phyloP scores from a whole-genome alignment of 305 asterid genomes.

The Rubia tinctorum region DNA sequence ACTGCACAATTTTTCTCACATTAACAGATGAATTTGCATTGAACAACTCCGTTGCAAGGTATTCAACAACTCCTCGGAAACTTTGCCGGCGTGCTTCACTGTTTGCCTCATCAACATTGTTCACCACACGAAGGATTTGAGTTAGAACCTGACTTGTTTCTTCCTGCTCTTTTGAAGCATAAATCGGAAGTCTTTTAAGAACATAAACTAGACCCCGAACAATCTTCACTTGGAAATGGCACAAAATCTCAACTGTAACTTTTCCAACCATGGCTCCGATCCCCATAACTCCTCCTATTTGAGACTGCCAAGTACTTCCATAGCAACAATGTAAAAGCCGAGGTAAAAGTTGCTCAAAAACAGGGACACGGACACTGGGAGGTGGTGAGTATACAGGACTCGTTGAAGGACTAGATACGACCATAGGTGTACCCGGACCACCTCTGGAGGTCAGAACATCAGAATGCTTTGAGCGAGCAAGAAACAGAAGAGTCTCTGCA shows the following conservation, averaged over 20 bases:
- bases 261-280: conserved; percentile 96
- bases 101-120: conserved; percentile 96
- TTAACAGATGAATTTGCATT: conserved; percentile 82
- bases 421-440: conserved; percentile 96
- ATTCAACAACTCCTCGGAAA: conserved; percentile 95
- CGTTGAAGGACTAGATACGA: conserved; percentile 98
- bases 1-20: conserved; percentile 94
- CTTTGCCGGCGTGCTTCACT: conserved; percentile 90
- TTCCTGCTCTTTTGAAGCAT: conserved; percentile 95
- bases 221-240: conserved; percentile 82
- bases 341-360: conserved; percentile 96
- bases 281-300: conserved; percentile 98
- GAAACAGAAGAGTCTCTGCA: conserved; percentile 83
- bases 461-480: conserved; percentile 85
- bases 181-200: conserved; percentile 93
- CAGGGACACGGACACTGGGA: conserved; percentile 88
- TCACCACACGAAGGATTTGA: conserved; percentile 95
- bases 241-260: conserved; percentile 85
- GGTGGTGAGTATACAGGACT: conserved; percentile 98
- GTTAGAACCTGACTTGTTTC: conserved; percentile 98
- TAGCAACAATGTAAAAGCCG: conserved; percentile 94
- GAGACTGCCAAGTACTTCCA: conserved; percentile 97
- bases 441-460: conserved; percentile 76
- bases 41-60: conserved; percentile 87
- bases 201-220: conserved; percentile 92